Percentiles rank a stretch among this genome's conserved stretches.
These are phyloP conservation scores for Neopestalotiopsis rosae DNA, from an alignment of 2,329 filamentous ascomycete genomes.

Conservation along the genomic window DNA sequence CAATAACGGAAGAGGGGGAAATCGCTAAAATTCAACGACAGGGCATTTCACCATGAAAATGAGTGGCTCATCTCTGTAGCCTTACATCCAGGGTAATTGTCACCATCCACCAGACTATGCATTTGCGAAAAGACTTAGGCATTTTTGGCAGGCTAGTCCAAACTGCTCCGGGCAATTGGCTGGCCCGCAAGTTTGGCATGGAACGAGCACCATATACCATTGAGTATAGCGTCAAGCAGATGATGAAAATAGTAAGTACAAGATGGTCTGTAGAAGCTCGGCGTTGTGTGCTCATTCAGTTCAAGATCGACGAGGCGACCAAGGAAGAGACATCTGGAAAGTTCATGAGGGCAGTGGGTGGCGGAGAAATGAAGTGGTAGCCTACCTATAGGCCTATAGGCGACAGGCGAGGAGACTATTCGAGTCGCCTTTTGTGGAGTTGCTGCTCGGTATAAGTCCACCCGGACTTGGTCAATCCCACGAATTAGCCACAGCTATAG, in stretches of 20 bases:
- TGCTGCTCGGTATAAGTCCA: constrained; percentile 1
- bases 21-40: constrained; percentile 8
- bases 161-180: constrained; percentile 25
- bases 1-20: neutral
- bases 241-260: constrained; percentile 25
- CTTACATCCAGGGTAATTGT: constrained; percentile 25
- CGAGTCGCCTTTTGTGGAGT: neutral
- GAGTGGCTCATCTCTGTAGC: constrained; percentile 23
- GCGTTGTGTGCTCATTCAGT: neutral
- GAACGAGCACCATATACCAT: constrained; percentile 27
- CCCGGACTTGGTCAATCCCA: neutral
- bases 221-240: constrained; percentile 24
- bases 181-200: constrained; percentile 23
- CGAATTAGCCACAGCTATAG: constrained; percentile 6
- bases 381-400: neutral
- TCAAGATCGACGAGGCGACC: constrained; percentile 6
- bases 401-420: neutral
- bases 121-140: neutral
- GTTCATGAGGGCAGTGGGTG: constrained; percentile 12
- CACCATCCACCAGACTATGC: neutral
- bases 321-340: constrained; percentile 13
- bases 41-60: constrained; percentile 24
- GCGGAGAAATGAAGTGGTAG: constrained; percentile 4
- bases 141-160: constrained; percentile 23
- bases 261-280: neutral